Evolutionary conservation across 345 rosid genomes (phyloP), one percentile per base, ranked within the genome.

Genomic region (Physaria fendleri): DNA sequence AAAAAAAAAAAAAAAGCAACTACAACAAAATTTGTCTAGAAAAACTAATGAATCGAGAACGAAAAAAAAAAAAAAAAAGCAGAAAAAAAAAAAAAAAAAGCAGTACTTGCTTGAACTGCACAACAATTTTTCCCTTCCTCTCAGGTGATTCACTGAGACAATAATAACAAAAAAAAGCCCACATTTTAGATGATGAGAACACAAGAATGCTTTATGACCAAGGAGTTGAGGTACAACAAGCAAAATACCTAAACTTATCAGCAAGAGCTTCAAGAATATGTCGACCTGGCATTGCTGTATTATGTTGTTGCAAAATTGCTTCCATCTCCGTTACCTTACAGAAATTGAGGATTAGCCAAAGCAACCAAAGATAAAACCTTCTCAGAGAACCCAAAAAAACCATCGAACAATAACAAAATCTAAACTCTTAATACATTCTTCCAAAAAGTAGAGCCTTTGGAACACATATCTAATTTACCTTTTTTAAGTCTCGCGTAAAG

Each of bases 291-390:
- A 94, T 87, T 48, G 68, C 59, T 71, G 81, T 81, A 25, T 83
- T 64, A 76, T 94, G 87, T 57, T 83, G 88, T 76, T 74, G 87
- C 82, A 94, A 65, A 64, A 94, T 78, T 62, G 77, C 71, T 62
- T 94, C 99, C 99, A 94, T 90, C 85, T 90, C 99, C n/a, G 66
- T 61, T 30, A 90, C 99, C 99, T 90, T 66, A 34, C 56, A 56
- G n/a, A 39, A 25, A 39, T 37, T 62, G 23, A 30, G 20, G 15
- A 70, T 62, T 32, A 56, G 52, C 12, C 52, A 62, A 16, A 55
- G 0, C 37, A 45, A 69, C 29, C 56, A 62, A n/a, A n/a, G n/a
- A n/a, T n/a, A n/a, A n/a, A n/a, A n/a, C n/a, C n/a, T n/a, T n/a
- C n/a, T n/a, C n/a, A n/a, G n/a, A n/a, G n/a, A n/a, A n/a, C n/a